Base-by-base conservation (phyloP, 352 stramenopile genomes). In the Salisapilia sapeloensis region DNA sequence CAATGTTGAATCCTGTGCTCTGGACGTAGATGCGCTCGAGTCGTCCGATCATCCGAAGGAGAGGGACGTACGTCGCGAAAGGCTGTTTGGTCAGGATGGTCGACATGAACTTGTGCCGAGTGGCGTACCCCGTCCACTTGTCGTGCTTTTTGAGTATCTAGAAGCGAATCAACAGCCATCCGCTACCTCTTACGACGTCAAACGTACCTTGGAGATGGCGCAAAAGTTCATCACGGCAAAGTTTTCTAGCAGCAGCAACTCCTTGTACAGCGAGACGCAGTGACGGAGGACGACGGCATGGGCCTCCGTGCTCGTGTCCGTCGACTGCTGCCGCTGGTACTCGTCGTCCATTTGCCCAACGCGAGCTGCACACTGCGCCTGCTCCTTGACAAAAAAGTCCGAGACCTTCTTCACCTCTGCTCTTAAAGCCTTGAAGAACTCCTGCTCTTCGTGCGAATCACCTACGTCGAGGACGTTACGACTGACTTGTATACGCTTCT, bases 121-220 rank as follows among this genome's bases (percentile, higher is more conserved):
- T 91, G n/a, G 72, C 71, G 40, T 91, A 91, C 29, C 76, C 76
- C n/a, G 76, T 91, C 76, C 76, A 91, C 44, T 89, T 87, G 59
- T 91, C 76, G 42, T 91, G 76, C 42, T 91, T 91, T 34, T 91
- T 91, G 21, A 91, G 53, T 35, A 91, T 91, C 71, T 79, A 38
- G 15, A 18, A 30, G 14, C 22, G 45, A 29, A 35, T 25, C 19
- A 25, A 44, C 10, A 46, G 36, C 18, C n/a, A 16, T 6, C 26
- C 14, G 10, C 25, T 6, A 18, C 31, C 20, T 30, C 11, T 2
- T 13, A 7, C 9, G 20, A 38, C 23, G 6, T 7, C 4, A 17
- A 25, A 26, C 26, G 14, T 46, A 75, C 63, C 60, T 91, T 91
- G 28, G 72, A 89, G 53, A 89, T 85, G 36, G 70, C 76, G 26